phyloP scores from a whole-genome alignment of 2,329 filamentous ascomycete genomes.

The Uncinocarpus reesii region DNA sequence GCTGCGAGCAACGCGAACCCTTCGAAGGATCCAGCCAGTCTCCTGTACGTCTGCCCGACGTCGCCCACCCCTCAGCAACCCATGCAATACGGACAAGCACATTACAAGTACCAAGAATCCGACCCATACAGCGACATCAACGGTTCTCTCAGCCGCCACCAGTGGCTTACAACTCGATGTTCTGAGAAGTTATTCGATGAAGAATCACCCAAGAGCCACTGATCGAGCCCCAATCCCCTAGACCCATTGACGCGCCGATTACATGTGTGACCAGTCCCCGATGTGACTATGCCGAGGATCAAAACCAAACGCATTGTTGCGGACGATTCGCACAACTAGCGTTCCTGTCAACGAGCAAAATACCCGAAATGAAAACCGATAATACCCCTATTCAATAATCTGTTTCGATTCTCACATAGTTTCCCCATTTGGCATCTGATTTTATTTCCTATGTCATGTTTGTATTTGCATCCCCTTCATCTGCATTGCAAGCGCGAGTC shows the following conservation, averaged over 20 bases:
- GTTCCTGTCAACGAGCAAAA: too few species aligned
- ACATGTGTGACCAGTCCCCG: too few species aligned
- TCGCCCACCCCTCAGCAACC: slow-evolving; percentile 31
- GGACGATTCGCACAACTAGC: too few species aligned
- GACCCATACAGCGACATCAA: slow-evolving; percentile 27
- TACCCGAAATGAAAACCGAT: too few species aligned
- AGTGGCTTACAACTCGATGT: slow-evolving; percentile 26
- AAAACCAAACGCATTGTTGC: too few species aligned
- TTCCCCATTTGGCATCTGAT: slow-evolving; percentile 26
- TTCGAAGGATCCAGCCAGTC: slow-evolving; percentile 21
- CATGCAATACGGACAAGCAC: slow-evolving; percentile 29
- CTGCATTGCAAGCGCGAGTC: slow-evolving; percentile 41
- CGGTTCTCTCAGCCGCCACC: slow-evolving; percentile 26
- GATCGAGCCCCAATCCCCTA: neutral
- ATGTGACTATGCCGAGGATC: too few species aligned
- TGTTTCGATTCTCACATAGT: slow-evolving; percentile 23
- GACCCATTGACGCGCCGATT: too few species aligned
- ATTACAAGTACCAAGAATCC: slow-evolving; percentile 30
- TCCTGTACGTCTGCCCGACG: slow-evolving; percentile 27
- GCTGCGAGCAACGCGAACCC: slow-evolving; percentile 28
- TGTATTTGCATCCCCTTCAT: slow-evolving; percentile 23
- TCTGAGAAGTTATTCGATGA: slow-evolving; percentile 8
- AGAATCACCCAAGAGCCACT: neutral
- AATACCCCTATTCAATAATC: slow-evolving; percentile 17
- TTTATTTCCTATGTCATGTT: slow-evolving; percentile 19